Base-by-base conservation (phyloP, 2,329 filamentous ascomycete genomes). In the Ceratocystis papillata region DNA sequence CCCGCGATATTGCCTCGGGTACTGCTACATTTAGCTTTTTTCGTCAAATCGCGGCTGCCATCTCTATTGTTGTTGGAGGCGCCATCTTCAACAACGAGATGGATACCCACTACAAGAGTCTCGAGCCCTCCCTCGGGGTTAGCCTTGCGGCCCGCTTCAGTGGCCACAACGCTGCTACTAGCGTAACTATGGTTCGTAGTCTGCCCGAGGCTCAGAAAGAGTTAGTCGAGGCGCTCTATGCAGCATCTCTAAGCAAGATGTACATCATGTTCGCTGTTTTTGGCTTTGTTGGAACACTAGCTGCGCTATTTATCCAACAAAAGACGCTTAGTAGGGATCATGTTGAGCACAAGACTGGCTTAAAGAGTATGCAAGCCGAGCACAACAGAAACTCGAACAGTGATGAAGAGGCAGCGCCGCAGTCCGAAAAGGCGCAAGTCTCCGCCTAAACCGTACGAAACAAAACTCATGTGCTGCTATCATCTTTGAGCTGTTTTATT, bases 81-180 rank as follows among this genome's bases (percentile, higher is more conserved):
- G 87, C 90, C 59, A 81, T 92, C 46, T 91, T 92, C 76, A 86
- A 90, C 75, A 91, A 92, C 73, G 77, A 81, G 67, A 89, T 90
- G 84, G 76, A 83, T 69, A 78, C 77, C 60, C 81, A 84, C 70
- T 77, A 79, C 33, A 71, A 75, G 3, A 71, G 72, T 7, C 78
- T 88, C 37, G 74, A 76, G 25, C 70, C 75, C 37, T 74, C 80
- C 3, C 78, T 89, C 0, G 81, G 81, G 0, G 75, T 75, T 0
- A 72, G 80, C 2, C 75, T 80, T 0, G 83, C 83, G 0, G 70
- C 73, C 3, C 71, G 77, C 28, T 79, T 89, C 5, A 79, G 82
- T 2, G 85, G 85, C n/a, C 76, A 77, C 69, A 79, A 80, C 66
- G 83, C 87, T 45, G 80, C 83, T 15, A 80, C 87, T 22, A 85